phyloP scores from a whole-genome alignment of 345 rosid genomes.

The Sapria himalayana region DNA sequence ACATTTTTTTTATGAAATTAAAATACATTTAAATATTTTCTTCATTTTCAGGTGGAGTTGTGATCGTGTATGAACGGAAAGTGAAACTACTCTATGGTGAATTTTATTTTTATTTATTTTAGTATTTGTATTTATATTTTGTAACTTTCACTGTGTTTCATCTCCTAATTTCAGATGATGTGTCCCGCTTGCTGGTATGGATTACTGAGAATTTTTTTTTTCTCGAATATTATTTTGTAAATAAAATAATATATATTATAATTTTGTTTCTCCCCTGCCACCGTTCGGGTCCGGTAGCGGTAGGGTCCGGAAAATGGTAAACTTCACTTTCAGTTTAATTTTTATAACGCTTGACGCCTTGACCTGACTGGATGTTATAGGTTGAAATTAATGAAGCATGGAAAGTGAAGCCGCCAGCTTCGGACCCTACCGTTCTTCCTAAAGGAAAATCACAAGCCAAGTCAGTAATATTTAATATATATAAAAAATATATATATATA shows the following conservation, averaged over 20 bases:
- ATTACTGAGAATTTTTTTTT: neutral
- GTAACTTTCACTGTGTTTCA: too few relatives aligned
- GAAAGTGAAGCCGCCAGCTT: constrained; percentile 30
- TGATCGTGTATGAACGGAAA: constrained; percentile 77
- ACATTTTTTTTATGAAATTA: too few relatives aligned
- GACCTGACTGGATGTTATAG: constrained; percentile 14
- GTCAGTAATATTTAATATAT: constrained; percentile 19
- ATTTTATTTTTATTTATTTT: neutral
- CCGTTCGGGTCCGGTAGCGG: too few relatives aligned
- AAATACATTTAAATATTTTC: too few relatives aligned
- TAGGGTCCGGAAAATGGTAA: too few relatives aligned
- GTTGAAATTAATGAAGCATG: constrained; percentile 69
- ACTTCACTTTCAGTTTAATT: too few relatives aligned
- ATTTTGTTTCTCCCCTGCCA: too few relatives aligned
- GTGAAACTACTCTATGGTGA: constrained; percentile 73
- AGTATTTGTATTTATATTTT: neutral
- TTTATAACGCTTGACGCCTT: too few relatives aligned
- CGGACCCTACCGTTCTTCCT: constrained; percentile 50
- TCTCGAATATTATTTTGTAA: too few relatives aligned
- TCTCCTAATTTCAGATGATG: constrained; percentile 39
- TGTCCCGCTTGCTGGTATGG: constrained; percentile 51
- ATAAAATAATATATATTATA: too few relatives aligned
- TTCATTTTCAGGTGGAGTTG: constrained; percentile 55
- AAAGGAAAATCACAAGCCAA: constrained; percentile 51
- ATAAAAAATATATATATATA: too few relatives aligned